Conservation (phyloP, 192 early-diverging fungal genomes). For the Piromyces sp. region DNA sequence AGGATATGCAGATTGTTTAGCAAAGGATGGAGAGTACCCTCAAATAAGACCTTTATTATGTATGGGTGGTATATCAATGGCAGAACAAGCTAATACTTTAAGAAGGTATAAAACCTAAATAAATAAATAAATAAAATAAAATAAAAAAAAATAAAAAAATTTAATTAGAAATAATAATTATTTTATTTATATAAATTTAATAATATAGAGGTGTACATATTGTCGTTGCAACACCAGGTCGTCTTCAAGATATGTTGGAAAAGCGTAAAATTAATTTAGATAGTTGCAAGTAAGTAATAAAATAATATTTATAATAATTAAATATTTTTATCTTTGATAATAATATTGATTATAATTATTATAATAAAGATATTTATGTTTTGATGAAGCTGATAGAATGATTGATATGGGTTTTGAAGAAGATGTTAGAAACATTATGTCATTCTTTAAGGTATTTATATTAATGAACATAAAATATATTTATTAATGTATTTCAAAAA, state of each 20-base stretch:
- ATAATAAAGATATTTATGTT: slow-evolving; percentile 58
- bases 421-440: slow-evolving; percentile 86
- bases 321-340: too few relatives aligned
- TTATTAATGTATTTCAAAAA: not conserved
- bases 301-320: too few relatives aligned
- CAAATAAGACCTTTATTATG: slow-evolving; percentile 61
- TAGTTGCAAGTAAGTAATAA: slow-evolving; percentile 47
- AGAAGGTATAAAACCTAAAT: slow-evolving; percentile 17
- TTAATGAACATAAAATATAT: not conserved
- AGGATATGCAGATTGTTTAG: slow-evolving; percentile 38
- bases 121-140: not conserved
- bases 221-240: slow-evolving; percentile 87
- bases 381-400: slow-evolving; percentile 99
- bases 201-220: slow-evolving; percentile 76
- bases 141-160: not conserved
- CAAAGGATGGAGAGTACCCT: slow-evolving; percentile 42
- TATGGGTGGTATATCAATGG: slow-evolving; percentile 89
- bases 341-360: too few relatives aligned
- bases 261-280: slow-evolving; percentile 78
- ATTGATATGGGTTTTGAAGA: slow-evolving; percentile 98
- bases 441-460: slow-evolving; percentile 57
- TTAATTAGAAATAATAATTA: too few relatives aligned
- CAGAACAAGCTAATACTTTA: slow-evolving; percentile 60
- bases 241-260: slow-evolving; percentile 78
- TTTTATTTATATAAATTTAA: too few relatives aligned